Conservation (phyloP, 176 grass and related monocot genomes). For the Zea mays region DNA sequence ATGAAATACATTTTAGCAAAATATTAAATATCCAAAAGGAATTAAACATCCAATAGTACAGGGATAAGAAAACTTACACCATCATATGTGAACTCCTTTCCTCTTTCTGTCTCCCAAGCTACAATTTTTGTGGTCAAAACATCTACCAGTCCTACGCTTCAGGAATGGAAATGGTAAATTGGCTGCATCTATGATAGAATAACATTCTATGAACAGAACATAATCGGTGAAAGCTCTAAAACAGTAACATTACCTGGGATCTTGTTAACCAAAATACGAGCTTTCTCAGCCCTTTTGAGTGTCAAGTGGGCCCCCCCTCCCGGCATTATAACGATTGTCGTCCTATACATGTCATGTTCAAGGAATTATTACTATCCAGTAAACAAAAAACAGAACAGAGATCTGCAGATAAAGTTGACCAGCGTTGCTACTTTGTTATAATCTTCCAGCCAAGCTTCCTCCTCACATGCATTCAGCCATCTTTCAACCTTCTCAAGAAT, state of each 20-base stretch:
- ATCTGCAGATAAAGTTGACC: slow-evolving; percentile 3
- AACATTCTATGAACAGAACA: slow-evolving; percentile 8
- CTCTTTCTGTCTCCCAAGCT: slow-evolving; percentile 76
- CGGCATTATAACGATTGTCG: slow-evolving; percentile 87
- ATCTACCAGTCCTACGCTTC: slow-evolving; percentile 68
- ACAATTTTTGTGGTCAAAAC: slow-evolving; percentile 64
- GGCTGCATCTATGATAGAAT: slow-evolving; percentile 20
- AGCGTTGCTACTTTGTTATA: slow-evolving; percentile 77
- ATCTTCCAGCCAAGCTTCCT: slow-evolving; percentile 93
- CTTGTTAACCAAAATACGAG: slow-evolving; percentile 80
- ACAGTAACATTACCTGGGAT: slow-evolving; percentile 62
- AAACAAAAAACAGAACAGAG: background rate
- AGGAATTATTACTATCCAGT: slow-evolving; percentile 4
- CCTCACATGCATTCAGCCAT: slow-evolving; percentile 77
- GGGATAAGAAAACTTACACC: slow-evolving; percentile 52
- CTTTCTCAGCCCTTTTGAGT: slow-evolving; percentile 89
- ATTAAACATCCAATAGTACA: background rate
- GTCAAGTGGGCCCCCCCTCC: slow-evolving; percentile 83
- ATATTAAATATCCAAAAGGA: slow-evolving; percentile 22
- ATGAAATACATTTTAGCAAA: slow-evolving; percentile 32
- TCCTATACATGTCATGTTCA: slow-evolving; percentile 54
- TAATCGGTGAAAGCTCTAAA: slow-evolving; percentile 2
- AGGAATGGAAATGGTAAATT: slow-evolving; percentile 32
- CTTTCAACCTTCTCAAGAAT: slow-evolving; percentile 94
- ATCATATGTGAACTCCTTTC: slow-evolving; percentile 73